Evolutionary conservation across 495 filamentous ascomycete species (phyloP).

Genomic region (Lasiosphaeria hispida): DNA sequence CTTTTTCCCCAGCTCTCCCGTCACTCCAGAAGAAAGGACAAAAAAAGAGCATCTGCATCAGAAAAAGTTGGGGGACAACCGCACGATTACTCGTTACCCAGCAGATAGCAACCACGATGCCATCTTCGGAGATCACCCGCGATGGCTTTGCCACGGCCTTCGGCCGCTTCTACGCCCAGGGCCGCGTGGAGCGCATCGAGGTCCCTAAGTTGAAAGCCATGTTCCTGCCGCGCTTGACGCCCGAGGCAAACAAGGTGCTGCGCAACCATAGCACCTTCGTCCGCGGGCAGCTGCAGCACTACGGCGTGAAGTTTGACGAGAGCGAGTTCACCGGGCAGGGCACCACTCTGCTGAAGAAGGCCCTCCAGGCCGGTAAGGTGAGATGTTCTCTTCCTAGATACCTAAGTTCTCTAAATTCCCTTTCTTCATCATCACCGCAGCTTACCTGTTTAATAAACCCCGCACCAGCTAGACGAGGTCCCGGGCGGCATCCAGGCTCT

Average conservation of each 20-base stretch:
- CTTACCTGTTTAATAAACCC: too few relatives aligned
- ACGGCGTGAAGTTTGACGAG: neutral
- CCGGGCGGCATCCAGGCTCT: constrained; percentile 1
- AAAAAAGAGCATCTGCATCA: too few relatives aligned
- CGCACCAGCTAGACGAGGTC: neutral
- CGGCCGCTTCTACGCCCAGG: neutral
- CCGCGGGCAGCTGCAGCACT: constrained; percentile 4
- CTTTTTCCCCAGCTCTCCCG: too few relatives aligned
- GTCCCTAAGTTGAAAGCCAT: neutral
- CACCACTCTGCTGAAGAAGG: neutral
- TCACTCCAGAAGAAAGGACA: too few relatives aligned
- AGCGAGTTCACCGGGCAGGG: neutral
- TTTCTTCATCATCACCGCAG: too few relatives aligned
- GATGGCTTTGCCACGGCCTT: neutral
- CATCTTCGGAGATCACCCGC: neutral
- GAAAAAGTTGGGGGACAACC: too few relatives aligned
- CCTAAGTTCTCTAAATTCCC: too few relatives aligned
- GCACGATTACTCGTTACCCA: too few relatives aligned
- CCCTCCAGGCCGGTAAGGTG: constrained; percentile 3
- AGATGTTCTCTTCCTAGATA: neutral
- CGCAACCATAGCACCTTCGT: neutral
- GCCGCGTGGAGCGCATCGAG: neutral
- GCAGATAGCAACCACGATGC: neutral
- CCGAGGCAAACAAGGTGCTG: neutral
- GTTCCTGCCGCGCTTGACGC: neutral